Percentiles rank a stretch among this genome's conserved stretches.
These are phyloP conservation scores for Sporopachydermia lactativora DNA, from an alignment of 805 yeast genomes.

Conservation along the genomic window DNA sequence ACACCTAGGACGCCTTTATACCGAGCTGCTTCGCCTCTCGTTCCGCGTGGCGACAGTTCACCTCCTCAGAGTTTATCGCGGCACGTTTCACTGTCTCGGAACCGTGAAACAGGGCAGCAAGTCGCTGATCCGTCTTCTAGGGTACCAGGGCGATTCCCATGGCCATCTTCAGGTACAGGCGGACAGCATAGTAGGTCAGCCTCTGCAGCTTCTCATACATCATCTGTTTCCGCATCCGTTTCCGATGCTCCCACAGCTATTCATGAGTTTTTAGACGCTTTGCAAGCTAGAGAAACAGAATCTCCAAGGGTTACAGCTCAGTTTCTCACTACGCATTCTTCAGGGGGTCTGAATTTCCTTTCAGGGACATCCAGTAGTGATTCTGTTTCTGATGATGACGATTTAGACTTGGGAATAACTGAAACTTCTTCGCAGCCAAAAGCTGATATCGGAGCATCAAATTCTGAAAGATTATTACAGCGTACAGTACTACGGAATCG, in stretches of 20 bases:
- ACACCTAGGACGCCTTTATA: not conserved
- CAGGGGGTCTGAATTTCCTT: not conserved
- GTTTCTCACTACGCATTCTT: conserved; percentile 1
- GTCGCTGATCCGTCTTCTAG: too few relatives aligned
- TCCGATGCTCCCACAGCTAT: not conserved
- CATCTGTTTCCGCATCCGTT: not conserved
- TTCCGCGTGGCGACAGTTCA: not conserved
- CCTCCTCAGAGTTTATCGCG: not conserved
- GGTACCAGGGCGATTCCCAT: too few relatives aligned
- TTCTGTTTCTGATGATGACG: not conserved
- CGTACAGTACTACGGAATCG: not conserved
- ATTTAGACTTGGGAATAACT: not conserved
- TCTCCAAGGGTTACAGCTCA: not conserved
- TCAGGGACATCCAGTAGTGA: not conserved
- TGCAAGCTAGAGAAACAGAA: not conserved
- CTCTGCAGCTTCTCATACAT: not conserved
- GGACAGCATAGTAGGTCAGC: not conserved
- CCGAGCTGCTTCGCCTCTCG: not conserved
- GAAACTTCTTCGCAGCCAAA: too few relatives aligned
- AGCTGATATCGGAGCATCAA: not conserved
- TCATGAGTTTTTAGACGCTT: not conserved
- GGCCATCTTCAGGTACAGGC: not conserved
- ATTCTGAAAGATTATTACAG: conserved; percentile 1
- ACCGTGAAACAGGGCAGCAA: not conserved
- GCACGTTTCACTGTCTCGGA: not conserved